phyloP scores from a whole-genome alignment of 768 basidiomycete genomes.

The Gymnopilus junonius region DNA sequence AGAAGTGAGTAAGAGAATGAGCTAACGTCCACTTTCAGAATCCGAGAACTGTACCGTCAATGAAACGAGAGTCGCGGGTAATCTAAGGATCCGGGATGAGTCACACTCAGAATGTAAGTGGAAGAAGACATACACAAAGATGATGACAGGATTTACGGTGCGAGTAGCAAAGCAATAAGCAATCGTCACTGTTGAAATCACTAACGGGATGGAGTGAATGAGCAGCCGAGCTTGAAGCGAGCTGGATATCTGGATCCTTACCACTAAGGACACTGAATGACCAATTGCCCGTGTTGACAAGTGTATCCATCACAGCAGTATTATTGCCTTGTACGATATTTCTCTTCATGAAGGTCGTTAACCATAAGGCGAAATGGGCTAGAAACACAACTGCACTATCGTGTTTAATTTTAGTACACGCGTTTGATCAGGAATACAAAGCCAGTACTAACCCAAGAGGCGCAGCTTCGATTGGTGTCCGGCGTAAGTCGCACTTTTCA shows the following conservation, averaged over 20 bases:
- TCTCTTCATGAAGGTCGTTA: conserved; percentile 8
- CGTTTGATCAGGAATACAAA: not conserved
- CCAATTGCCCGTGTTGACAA: conserved; percentile 11
- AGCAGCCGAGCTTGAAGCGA: not conserved
- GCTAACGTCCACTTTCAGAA: not conserved
- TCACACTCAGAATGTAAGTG: not conserved
- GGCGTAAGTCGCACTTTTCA: conserved; percentile 3
- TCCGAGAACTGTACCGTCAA: not conserved
- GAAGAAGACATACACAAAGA: conserved; percentile 7
- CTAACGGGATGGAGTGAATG: not conserved
- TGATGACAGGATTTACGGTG: conserved; percentile 9
- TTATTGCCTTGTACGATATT: conserved; percentile 8
- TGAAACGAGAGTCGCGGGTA: conserved; percentile 3
- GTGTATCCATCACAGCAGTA: conserved; percentile 6
- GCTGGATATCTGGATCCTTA: not conserved
- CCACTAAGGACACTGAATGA: conserved; percentile 1
- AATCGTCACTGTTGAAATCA: not conserved
- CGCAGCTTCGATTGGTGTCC: conserved; percentile 2
- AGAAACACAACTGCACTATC: conserved; percentile 1
- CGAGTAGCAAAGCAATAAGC: conserved; percentile 6
- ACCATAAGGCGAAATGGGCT: conserved; percentile 9
- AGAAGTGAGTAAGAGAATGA: not conserved
- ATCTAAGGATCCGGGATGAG: not conserved
- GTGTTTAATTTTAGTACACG: not conserved
- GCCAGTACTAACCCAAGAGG: conserved; percentile 5